A percentile compares a stretch with the other conserved stretches of the same genome.
phyloP scores from a whole-genome alignment of 2,329 filamentous ascomycete genomes.

The Fusarium sp. region DNA sequence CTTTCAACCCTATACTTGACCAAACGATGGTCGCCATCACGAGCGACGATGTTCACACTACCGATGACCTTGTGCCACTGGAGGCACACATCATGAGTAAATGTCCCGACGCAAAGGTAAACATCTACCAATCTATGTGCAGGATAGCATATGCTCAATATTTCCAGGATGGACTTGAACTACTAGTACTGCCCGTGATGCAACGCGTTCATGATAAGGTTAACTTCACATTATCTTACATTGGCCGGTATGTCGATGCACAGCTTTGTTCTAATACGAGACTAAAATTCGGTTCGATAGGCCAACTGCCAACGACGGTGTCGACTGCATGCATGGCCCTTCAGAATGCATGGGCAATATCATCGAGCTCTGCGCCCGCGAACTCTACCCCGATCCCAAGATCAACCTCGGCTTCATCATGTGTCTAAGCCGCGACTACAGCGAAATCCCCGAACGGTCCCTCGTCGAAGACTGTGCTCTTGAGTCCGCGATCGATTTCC shows the following conservation, averaged over 20 bases:
- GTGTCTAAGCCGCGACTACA: constrained; percentile 82
- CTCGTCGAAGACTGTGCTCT: constrained; percentile 88
- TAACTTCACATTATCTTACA: constrained; percentile 89
- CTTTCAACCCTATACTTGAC: constrained; percentile 21
- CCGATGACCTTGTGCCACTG: constrained; percentile 69
- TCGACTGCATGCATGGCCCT: constrained; percentile 89
- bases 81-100: constrained; percentile 98
- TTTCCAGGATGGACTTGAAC: constrained; percentile 75
- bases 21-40: constrained; percentile 8
- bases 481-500: constrained; percentile 88
- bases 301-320: constrained; percentile 79
- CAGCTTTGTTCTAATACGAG: background rate
- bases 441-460: constrained; percentile 78
- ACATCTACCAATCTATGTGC: constrained; percentile 13
- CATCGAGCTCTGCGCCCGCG: constrained; percentile 87
- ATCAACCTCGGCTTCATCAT: constrained; percentile 92
- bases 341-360: constrained; percentile 93
- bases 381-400: constrained; percentile 85
- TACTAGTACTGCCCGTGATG: constrained; percentile 88
- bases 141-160: constrained; percentile 9
- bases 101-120: constrained; percentile 84
- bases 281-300: constrained; percentile 48
- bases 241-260: constrained; percentile 71
- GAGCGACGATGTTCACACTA: constrained; percentile 4
- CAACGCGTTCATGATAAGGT: constrained; percentile 82